These are phyloP conservation scores for Begonia masoniana DNA, from an alignment of 306 rosid genomes.

Conservation along the genomic window DNA sequence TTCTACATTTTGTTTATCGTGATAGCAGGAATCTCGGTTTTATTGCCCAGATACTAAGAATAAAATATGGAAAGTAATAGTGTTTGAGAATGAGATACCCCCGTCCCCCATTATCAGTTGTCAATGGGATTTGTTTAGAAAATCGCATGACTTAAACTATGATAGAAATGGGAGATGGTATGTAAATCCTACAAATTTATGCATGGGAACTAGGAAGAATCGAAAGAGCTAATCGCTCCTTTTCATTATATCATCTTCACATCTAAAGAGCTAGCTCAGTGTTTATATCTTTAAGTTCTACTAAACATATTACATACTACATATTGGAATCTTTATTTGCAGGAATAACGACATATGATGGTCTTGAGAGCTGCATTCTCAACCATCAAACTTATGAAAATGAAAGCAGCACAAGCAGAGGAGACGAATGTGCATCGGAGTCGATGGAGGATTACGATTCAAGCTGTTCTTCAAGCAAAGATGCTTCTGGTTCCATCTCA, in stretches of 20 bases:
- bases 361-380: constrained; percentile 80
- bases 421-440: constrained; percentile 71
- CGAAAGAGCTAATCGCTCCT: neutral
- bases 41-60: too few species aligned
- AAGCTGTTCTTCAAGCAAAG: constrained; percentile 77
- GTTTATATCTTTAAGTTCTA: too few species aligned
- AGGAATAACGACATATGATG: constrained; percentile 83
- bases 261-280: neutral
- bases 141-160: too few species aligned
- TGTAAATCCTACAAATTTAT: neutral
- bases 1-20: too few species aligned
- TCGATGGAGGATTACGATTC: constrained; percentile 60
- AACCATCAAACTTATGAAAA: constrained; percentile 51
- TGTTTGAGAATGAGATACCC: too few species aligned
- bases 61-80: too few species aligned
- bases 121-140: too few species aligned
- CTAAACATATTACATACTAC: too few species aligned
- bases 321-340: constrained; percentile 17
- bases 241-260: neutral
- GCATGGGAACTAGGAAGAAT: neutral
- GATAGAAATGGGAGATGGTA: too few species aligned
- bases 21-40: too few species aligned
- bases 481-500: constrained; percentile 70
- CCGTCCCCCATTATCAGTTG: too few species aligned
- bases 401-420: constrained; percentile 67